Conservation (phyloP, 2,329 filamentous ascomycete species). For the Aureobasidium leucospermi region DNA sequence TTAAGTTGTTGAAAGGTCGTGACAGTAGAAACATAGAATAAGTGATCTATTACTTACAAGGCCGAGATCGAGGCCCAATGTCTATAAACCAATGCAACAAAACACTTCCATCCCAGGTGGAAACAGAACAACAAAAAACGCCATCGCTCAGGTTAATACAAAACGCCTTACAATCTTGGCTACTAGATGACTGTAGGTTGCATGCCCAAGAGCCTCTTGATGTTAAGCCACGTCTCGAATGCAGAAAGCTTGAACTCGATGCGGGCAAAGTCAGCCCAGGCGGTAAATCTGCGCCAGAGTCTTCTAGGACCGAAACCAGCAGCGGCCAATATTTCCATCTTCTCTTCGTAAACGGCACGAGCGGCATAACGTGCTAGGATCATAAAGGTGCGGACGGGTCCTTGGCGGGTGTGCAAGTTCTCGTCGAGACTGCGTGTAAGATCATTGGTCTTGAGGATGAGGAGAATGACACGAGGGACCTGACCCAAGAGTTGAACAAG, state of each 20-base stretch:
- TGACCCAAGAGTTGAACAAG: conserved; percentile 80
- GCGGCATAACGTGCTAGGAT: conserved; percentile 59
- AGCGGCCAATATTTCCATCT: conserved; percentile 45
- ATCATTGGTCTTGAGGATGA: conserved; percentile 98
- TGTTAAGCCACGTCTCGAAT: conserved; percentile 51
- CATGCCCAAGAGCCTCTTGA: conserved; percentile 43
- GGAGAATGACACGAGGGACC: conserved; percentile 83
- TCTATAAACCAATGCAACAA: neutral
- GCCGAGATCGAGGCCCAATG: neutral
- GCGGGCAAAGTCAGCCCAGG: conserved; percentile 47
- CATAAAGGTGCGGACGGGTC: conserved; percentile 55
- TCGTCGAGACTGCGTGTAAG: conserved; percentile 90
- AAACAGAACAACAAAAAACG: neutral
- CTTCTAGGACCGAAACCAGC: conserved; percentile 48
- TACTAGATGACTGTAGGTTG: conserved; percentile 5
- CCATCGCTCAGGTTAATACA: conserved; percentile 4
- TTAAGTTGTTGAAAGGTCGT: neutral
- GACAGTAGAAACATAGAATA: neutral
- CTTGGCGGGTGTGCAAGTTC: conserved; percentile 66
- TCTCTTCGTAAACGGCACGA: conserved; percentile 54
- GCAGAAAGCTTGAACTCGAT: conserved; percentile 51
- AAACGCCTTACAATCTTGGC: conserved; percentile 1
- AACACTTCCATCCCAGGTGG: neutral
- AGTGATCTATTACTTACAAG: neutral
- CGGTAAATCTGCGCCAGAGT: conserved; percentile 42